Evolutionary conservation across 306 rosid species (phyloP), one percentile per base, ranked within the genome.

Genomic region (Rosa chinensis): DNA sequence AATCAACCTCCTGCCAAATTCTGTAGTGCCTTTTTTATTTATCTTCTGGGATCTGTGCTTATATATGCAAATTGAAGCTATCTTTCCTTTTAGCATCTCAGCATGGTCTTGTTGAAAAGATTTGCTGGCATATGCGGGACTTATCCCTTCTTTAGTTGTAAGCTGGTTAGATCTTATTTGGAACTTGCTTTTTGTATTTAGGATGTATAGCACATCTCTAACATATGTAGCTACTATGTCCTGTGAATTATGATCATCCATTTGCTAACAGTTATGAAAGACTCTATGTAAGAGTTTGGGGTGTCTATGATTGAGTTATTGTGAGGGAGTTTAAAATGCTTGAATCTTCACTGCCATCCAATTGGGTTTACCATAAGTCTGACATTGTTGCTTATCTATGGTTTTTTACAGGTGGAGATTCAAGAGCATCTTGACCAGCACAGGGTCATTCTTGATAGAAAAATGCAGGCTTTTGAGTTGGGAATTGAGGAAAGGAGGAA

Each of bases 371-470:
- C 70, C 72, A 77, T 79, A 69, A 69, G 71, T 78, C 78, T 86
- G 70, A 85, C 62, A 55, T 39, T 58, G 7, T 52, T 39, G 58
- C 43, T 10, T 40, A 37, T 75, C 25, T 82, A 83, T 56, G 61
- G 50, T 77, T 53, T 78, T 32, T 72, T 50, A 64, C 85, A 93
- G 99, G 89, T 88, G 77, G 99, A 92, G 67, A 86, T 91, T 77
- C 87, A 92, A 79, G 86, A 79, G 78, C 79, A 86, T 79, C 88
- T 91, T 71, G 91, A 77, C 43, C 88, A 90, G 84, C 92, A 89
- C 78, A 89, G 84, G 76, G 87, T 77, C 13, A 50, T 73, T 35
- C 85, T 89, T 69, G 90, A 87, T 79, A 70, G 52, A 40, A 88
- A 91, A 78, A 70, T 84, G 82, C 85, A 84, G 69, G 89, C 88